phyloP scores from a whole-genome alignment of 139 green algal genomes.

The Chlamydomonas incerta region DNA sequence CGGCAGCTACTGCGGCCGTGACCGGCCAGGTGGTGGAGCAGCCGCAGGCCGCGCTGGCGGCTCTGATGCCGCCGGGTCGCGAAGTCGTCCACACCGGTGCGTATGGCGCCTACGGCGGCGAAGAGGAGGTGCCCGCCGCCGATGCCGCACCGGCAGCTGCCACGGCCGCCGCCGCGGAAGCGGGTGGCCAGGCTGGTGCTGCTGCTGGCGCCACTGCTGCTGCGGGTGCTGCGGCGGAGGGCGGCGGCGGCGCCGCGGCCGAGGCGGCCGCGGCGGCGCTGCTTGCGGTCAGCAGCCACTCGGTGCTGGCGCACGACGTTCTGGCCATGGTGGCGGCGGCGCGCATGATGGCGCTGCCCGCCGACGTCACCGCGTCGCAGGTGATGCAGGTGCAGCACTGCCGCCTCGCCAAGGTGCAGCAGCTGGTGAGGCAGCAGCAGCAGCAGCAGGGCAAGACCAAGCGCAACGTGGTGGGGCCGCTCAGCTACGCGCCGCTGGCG shows the following conservation, averaged over 20 bases:
- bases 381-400: slow-evolving; percentile 1
- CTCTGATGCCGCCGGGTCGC: background rate
- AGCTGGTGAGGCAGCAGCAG: background rate
- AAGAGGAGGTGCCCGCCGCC: too few species aligned
- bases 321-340: background rate
- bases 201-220: too few species aligned
- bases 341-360: background rate
- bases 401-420: background rate
- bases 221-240: too few species aligned
- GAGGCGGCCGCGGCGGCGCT: too few species aligned
- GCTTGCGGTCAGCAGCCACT: too few species aligned
- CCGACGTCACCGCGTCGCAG: background rate
- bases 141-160: background rate
- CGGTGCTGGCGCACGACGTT: background rate
- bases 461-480: too few species aligned
- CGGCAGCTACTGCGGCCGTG: background rate
- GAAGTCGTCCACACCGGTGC: too few species aligned
- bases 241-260: too few species aligned
- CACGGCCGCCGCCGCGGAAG: too few species aligned
- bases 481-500: too few species aligned
- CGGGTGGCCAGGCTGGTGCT: too few species aligned
- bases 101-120: too few species aligned
- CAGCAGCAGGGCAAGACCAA: background rate
- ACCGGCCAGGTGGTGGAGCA: background rate
- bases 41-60: background rate